These are phyloP conservation scores for Hsuehochloa calcarea DNA, from an alignment of 176 grass and related monocot species.

Conservation along the genomic window DNA sequence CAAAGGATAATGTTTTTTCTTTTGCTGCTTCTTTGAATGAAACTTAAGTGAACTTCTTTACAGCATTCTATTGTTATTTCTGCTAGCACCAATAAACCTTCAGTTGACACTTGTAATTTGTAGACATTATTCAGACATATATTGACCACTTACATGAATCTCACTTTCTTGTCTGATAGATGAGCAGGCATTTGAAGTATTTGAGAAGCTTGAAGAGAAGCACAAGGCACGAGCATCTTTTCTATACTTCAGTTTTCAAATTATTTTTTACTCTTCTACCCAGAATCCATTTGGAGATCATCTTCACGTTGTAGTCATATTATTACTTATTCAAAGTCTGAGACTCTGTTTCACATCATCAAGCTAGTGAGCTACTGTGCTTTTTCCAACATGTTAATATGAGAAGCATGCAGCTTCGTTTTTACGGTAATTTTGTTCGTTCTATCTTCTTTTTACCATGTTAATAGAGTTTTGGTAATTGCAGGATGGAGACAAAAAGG, in stretches of 20 bases:
- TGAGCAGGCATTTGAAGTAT: slow-evolving; percentile 29
- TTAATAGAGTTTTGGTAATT: background rate
- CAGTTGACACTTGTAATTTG: background rate
- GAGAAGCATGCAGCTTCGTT: background rate
- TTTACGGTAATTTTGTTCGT: background rate
- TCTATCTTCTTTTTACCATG: background rate
- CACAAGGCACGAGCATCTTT: slow-evolving; percentile 30
- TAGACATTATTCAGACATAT: background rate
- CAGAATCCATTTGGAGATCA: background rate
- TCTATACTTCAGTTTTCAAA: background rate
- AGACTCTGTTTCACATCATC: background rate
- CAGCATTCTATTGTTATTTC: background rate
- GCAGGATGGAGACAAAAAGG: slow-evolving; percentile 29
- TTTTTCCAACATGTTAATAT: background rate
- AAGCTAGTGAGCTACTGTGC: background rate
- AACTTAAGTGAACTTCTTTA: background rate
- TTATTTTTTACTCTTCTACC: background rate
- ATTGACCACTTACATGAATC: background rate
- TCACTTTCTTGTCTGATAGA: slow-evolving; percentile 19
- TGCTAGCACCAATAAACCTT: background rate
- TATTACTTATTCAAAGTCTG: background rate
- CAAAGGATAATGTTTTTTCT: background rate
- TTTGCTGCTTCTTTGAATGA: background rate
- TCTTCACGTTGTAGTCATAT: background rate
- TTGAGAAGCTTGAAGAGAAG: slow-evolving; percentile 48